Evolutionary conservation across 2,329 filamentous ascomycete genomes (phyloP), one percentile per base, ranked within the genome.

Genomic region (Karstenula rhodostoma): DNA sequence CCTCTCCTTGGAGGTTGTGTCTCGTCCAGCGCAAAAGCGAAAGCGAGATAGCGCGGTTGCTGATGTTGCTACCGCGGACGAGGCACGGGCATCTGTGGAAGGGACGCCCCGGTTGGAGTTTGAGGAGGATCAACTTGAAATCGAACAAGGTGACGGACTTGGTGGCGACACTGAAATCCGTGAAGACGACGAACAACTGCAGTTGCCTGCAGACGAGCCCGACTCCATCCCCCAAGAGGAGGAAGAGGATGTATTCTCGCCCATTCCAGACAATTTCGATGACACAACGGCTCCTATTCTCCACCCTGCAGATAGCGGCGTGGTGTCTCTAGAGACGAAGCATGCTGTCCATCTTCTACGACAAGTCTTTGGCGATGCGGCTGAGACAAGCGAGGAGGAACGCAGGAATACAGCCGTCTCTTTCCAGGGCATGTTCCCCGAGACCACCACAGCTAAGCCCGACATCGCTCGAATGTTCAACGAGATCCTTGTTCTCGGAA

Each of bases 381-480:
- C 88, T 5, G 90, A 89, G 49, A 84, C 86, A n/a, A 79, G 75
- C 22, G 87, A 88, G 65, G 85, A 89, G 2, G 87, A 91, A 79
- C 88, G 93, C 71, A 90, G 90, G 77, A 90, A 90, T 76, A 86
- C 85, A 25, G 87, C 87, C 13, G 93, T 96, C 3, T 84, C 96
- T 3, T 97, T 99, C 84, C 94, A 97, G 72, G 91, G 96, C 59
- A 85, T 99, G 50, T 85, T 97, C 35, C 95, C 95, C 0, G 92
- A 96, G 79, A 81, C 85, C 65, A 87, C 86, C 62, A 94, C 94
- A 0, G 93, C 86, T 67, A 92, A 92, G 78, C 90, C 91, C 9
- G 95, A 98, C 71, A 95, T 95, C 0, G 99, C 95, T 46, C 97
- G 97, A 85, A 97, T 99, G 93, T 99, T 99, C 82, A 99, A 99